Evolutionary conservation across 768 basidiomycete genomes (phyloP).

Genomic region (Vararia minispora): DNA sequence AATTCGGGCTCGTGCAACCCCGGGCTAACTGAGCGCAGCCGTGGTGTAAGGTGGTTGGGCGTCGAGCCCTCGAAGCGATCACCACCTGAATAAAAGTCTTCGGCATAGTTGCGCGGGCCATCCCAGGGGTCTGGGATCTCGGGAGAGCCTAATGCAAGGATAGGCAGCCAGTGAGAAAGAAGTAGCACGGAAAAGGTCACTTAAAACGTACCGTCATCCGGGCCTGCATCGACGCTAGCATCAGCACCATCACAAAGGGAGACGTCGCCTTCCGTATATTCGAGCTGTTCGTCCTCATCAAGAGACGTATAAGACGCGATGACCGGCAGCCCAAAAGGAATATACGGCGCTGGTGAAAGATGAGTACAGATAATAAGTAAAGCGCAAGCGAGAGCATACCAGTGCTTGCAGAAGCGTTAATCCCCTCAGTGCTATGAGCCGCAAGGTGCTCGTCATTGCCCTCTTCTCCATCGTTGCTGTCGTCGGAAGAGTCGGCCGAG

Average conservation of each 20-base stretch:
- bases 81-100: constrained; percentile 35
- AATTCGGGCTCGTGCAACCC: too few relatives aligned
- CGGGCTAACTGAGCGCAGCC: constrained; percentile 3
- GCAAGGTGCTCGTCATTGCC: too few relatives aligned
- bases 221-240: constrained; percentile 46
- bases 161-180: not conserved
- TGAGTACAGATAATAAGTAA: too few relatives aligned
- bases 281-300: constrained; percentile 29
- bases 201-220: constrained; percentile 25
- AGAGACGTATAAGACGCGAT: not conserved
- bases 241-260: too few relatives aligned
- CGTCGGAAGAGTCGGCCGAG: too few relatives aligned
- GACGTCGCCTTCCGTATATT: constrained; percentile 29
- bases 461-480: too few relatives aligned
- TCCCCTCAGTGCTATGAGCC: too few relatives aligned
- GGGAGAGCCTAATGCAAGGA: constrained; percentile 7
- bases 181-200: too few relatives aligned
- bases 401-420: too few relatives aligned
- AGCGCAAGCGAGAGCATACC: too few relatives aligned
- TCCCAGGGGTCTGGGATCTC: constrained; percentile 31
- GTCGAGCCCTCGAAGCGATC: constrained; percentile 17
- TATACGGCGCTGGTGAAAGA: too few relatives aligned
- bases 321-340: too few relatives aligned
- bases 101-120: constrained; percentile 27
- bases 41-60: constrained; percentile 13